These are phyloP conservation scores for Fusarium graminum DNA, from an alignment of 2,329 filamentous ascomycete genomes.

Conservation along the genomic window DNA sequence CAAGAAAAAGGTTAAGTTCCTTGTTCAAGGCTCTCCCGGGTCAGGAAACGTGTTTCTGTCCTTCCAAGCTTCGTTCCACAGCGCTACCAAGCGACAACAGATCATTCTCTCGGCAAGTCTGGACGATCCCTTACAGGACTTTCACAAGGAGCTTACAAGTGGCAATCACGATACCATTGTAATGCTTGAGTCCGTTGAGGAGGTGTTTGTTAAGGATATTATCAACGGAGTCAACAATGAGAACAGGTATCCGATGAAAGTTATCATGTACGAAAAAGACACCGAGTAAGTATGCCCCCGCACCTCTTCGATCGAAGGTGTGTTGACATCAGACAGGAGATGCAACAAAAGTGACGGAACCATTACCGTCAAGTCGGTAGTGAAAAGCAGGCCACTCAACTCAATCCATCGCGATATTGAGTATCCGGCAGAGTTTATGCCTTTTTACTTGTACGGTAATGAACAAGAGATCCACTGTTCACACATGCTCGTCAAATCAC, in stretches of 20 bases:
- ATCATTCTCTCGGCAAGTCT: constrained; percentile 49
- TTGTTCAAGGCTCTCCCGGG: constrained; percentile 53
- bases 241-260: not conserved
- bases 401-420: constrained; percentile 50
- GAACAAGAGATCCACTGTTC: constrained; percentile 55
- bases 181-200: constrained; percentile 30
- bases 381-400: constrained; percentile 55
- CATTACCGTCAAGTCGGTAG: constrained; percentile 40
- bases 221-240: not conserved
- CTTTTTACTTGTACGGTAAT: constrained; percentile 61
- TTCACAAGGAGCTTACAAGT: constrained; percentile 3
- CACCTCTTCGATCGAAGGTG: accelerated
- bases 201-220: constrained; percentile 1
- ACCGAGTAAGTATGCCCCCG: constrained; percentile 2
- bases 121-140: not conserved
- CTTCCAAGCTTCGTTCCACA: constrained; percentile 58
- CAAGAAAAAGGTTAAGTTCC: constrained; percentile 54
- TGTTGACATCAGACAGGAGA: constrained; percentile 5
- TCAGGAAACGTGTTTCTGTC: constrained; percentile 55
- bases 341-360: constrained; percentile 44
- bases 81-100: constrained; percentile 52
- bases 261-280: constrained; percentile 23
- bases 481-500: constrained; percentile 58
- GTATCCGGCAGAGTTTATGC: constrained; percentile 56
- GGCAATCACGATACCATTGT: constrained; percentile 17